These are phyloP conservation scores for Suillus cothurnatus DNA, from an alignment of 768 basidiomycete species.

Conservation along the genomic window DNA sequence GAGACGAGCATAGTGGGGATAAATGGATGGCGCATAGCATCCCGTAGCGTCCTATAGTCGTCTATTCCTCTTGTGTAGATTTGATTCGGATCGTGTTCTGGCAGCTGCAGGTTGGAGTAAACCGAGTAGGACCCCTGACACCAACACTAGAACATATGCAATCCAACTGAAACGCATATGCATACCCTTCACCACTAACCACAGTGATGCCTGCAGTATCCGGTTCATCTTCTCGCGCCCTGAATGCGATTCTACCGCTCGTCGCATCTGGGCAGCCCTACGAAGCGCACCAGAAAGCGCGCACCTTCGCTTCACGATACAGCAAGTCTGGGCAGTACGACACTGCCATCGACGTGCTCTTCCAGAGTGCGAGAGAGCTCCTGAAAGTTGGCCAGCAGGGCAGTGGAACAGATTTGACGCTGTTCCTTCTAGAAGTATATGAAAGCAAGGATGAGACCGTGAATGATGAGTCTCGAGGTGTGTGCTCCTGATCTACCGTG, in stretches of 20 bases:
- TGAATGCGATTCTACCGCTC: slow-evolving; percentile 75
- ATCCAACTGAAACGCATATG: slow-evolving; percentile 1
- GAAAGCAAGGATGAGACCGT: slow-evolving; percentile 71
- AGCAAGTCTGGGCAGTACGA: slow-evolving; percentile 78
- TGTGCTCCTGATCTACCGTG: slow-evolving; percentile 29
- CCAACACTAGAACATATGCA: slow-evolving; percentile 11
- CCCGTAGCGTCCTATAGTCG: slow-evolving; percentile 58
- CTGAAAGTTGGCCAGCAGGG: slow-evolving; percentile 88
- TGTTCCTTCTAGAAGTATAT: slow-evolving; percentile 83
- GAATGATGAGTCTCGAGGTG: slow-evolving; percentile 81
- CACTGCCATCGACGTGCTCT: slow-evolving; percentile 90
- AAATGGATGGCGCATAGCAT: slow-evolving; percentile 86
- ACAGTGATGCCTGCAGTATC: slow-evolving; percentile 27
- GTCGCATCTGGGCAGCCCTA: slow-evolving; percentile 75
- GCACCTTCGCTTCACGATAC: slow-evolving; percentile 91
- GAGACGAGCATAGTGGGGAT: slow-evolving; percentile 55
- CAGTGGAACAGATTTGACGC: slow-evolving; percentile 84
- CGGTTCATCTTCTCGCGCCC: slow-evolving; percentile 59
- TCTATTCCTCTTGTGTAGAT: slow-evolving; percentile 1
- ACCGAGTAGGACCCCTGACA: slow-evolving; percentile 23
- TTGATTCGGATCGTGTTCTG: background rate
- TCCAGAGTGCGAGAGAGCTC: slow-evolving; percentile 85
- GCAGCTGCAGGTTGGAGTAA: slow-evolving; percentile 9
- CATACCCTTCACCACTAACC: slow-evolving; percentile 4
- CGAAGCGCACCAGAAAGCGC: slow-evolving; percentile 95